phyloP scores from a whole-genome alignment of 495 filamentous ascomycete genomes.

The Letharia columbiana region DNA sequence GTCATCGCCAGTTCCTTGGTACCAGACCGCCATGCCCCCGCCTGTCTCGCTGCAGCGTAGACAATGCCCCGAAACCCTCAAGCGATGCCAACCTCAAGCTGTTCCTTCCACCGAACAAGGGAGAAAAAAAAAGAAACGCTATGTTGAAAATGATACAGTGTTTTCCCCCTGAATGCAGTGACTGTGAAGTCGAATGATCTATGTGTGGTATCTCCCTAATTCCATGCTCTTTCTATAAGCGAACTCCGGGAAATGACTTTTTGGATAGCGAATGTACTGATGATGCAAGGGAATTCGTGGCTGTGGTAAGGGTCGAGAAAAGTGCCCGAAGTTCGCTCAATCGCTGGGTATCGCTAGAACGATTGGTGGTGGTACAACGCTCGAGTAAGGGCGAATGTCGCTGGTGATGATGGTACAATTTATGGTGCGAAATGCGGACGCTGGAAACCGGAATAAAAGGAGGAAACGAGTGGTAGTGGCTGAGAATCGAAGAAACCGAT shows the following conservation, averaged over 20 bases:
- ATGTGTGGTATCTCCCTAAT: slow-evolving; percentile 27
- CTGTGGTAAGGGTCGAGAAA: slow-evolving; percentile 14
- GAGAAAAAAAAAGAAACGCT: slow-evolving; percentile 5
- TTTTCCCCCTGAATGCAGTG: slow-evolving; percentile 13
- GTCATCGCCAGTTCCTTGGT: neutral
- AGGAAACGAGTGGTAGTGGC: slow-evolving; percentile 12
- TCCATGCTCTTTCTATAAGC: slow-evolving; percentile 17
- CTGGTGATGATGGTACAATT: slow-evolving; percentile 22
- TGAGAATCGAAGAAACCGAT: slow-evolving; percentile 8
- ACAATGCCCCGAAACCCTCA: slow-evolving; percentile 4
- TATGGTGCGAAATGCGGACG: slow-evolving; percentile 15
- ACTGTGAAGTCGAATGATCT: slow-evolving; percentile 27
- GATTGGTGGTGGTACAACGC: slow-evolving; percentile 24
- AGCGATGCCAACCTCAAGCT: slow-evolving; percentile 6
- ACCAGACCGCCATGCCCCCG: neutral
- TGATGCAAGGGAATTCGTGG: slow-evolving; percentile 23
- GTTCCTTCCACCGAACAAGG: neutral
- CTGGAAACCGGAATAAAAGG: slow-evolving; percentile 16
- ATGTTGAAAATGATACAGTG: slow-evolving; percentile 14
- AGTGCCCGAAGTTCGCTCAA: slow-evolving; percentile 17
- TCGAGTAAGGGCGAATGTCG: slow-evolving; percentile 14
- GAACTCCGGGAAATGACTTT: slow-evolving; percentile 21
- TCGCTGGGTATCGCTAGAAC: slow-evolving; percentile 17
- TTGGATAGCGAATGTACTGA: slow-evolving; percentile 10
- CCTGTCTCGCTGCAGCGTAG: neutral